Evolutionary conservation across 2,329 filamentous ascomycete genomes (phyloP).

Genomic region (Clarireedia hainanense): DNA sequence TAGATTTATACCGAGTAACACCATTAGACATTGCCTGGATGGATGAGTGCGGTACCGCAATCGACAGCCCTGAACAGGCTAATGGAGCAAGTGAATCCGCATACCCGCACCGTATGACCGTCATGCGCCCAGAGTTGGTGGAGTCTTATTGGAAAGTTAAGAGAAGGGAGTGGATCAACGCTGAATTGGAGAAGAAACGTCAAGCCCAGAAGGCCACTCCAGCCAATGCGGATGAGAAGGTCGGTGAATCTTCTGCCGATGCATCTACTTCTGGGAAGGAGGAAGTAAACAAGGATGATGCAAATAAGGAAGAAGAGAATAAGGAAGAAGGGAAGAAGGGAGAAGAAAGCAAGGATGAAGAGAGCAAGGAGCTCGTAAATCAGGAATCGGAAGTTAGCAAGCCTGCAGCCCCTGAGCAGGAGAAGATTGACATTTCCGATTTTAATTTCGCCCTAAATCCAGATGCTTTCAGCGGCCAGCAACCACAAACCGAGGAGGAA

Average conservation of each 20-base stretch:
- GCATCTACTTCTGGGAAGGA: background rate
- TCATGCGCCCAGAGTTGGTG: constrained; percentile 81
- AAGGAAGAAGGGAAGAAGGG: too few species aligned
- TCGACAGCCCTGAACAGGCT: constrained; percentile 29
- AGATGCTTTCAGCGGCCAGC: constrained; percentile 89
- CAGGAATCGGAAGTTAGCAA: constrained; percentile 24
- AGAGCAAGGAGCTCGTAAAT: background rate
- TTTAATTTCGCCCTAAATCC: constrained; percentile 90
- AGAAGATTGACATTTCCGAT: constrained; percentile 75
- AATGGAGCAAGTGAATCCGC: constrained; percentile 21
- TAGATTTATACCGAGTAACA: constrained; percentile 91
- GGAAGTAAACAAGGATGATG: background rate
- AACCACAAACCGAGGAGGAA: constrained; percentile 82
- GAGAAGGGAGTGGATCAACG: constrained; percentile 81
- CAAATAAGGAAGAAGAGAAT: too few species aligned
- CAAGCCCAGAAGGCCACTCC: constrained; percentile 28
- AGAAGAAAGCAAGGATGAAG: too few species aligned
- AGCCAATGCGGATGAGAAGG: constrained; percentile 30
- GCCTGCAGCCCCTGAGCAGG: constrained; percentile 31
- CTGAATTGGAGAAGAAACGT: constrained; percentile 61
- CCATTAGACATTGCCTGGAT: constrained; percentile 88
- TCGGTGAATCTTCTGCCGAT: constrained; percentile 12
- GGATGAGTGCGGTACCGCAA: constrained; percentile 59
- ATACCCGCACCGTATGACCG: constrained; percentile 95
- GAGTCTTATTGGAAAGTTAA: constrained; percentile 78